Percentiles rank a stretch among this genome's conserved stretches.
Conservation (phyloP, 164 flowering plant species). For the Chloranthus sessilifolius region DNA sequence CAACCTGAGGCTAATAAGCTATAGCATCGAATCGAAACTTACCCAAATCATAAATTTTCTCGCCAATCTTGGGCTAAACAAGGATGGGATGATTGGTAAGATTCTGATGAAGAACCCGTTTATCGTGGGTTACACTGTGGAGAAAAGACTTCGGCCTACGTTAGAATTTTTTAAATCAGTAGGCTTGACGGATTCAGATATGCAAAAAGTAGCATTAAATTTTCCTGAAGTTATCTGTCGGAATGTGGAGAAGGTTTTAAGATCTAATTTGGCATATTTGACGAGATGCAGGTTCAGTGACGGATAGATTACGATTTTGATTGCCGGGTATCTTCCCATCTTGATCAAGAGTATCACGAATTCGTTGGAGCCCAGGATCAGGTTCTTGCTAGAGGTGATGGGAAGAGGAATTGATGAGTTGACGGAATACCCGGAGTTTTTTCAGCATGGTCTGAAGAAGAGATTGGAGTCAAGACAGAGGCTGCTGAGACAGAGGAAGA, state of each 20-base stretch:
- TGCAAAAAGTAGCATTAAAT: slow-evolving; percentile 55
- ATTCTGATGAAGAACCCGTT: slow-evolving; percentile 70
- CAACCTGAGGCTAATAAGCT: slow-evolving; percentile 92
- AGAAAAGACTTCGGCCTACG: slow-evolving; percentile 78
- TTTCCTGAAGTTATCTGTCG: slow-evolving; percentile 78
- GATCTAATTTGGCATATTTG: slow-evolving; percentile 59
- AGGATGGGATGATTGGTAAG: slow-evolving; percentile 77
- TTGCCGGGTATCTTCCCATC: slow-evolving; percentile 76
- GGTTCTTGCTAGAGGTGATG: slow-evolving; percentile 75
- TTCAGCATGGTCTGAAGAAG: slow-evolving; percentile 78
- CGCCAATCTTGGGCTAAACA: slow-evolving; percentile 45
- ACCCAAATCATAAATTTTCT: slow-evolving; percentile 62
- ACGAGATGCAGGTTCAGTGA: slow-evolving; percentile 50
- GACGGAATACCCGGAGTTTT: slow-evolving; percentile 75
- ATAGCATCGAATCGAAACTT: slow-evolving; percentile 83
- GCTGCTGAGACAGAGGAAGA: slow-evolving; percentile 45
- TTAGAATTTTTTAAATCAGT: slow-evolving; percentile 58
- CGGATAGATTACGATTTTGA: slow-evolving; percentile 53
- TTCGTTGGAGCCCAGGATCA: slow-evolving; percentile 81
- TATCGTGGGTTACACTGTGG: slow-evolving; percentile 87
- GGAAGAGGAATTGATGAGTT: slow-evolving; percentile 63
- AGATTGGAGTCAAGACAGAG: slow-evolving; percentile 70
- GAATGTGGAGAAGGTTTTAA: slow-evolving; percentile 70
- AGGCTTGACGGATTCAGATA: slow-evolving; percentile 52
- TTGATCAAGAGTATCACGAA: slow-evolving; percentile 80